A percentile compares a stretch with the other conserved stretches of the same genome.
Conservation (phyloP, 352 stramenopile species). For the Phytophthora hybrid region DNA sequence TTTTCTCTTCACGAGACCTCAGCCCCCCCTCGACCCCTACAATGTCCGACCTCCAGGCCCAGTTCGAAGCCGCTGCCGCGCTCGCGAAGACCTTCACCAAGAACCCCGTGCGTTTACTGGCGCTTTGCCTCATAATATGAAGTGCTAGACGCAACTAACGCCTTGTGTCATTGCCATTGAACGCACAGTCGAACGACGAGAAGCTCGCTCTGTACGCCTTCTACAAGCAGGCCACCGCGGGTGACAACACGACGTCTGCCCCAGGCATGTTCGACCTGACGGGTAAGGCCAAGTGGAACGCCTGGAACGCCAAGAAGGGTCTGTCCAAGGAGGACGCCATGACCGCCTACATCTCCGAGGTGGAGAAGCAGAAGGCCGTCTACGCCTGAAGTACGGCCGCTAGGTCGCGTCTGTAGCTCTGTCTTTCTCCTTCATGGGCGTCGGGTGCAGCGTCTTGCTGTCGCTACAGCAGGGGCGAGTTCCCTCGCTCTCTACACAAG, state of each 20-base stretch:
- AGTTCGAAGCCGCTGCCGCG: constrained; percentile 87
- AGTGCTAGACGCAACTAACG: background rate
- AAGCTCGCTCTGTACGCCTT: constrained; percentile 91
- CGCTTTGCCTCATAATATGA: background rate
- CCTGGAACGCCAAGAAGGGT: constrained; percentile 89
- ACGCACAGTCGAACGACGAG: constrained; percentile 79
- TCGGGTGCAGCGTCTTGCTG: background rate
- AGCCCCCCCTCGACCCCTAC: constrained; percentile 18
- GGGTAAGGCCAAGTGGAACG: constrained; percentile 91
- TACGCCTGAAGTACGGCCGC: constrained; percentile 69
- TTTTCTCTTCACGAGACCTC: constrained; percentile 43
- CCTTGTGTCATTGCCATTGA: constrained; percentile 6
- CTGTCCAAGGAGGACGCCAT: constrained; percentile 87
- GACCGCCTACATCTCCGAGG: constrained; percentile 88
- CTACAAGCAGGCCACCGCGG: constrained; percentile 92
- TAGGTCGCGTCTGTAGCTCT: constrained; percentile 35
- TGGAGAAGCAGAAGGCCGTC: constrained; percentile 83
- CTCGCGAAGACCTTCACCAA: constrained; percentile 87
- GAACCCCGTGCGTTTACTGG: constrained; percentile 47
- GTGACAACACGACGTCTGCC: constrained; percentile 85
- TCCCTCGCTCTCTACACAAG: too few species aligned
- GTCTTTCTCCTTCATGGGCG: background rate
- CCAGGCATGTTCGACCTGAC: constrained; percentile 90
- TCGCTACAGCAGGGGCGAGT: background rate
- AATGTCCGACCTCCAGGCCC: constrained; percentile 86